phyloP scores from a whole-genome alignment of 169 alveolate genomes.

The Perkinsus olseni region DNA sequence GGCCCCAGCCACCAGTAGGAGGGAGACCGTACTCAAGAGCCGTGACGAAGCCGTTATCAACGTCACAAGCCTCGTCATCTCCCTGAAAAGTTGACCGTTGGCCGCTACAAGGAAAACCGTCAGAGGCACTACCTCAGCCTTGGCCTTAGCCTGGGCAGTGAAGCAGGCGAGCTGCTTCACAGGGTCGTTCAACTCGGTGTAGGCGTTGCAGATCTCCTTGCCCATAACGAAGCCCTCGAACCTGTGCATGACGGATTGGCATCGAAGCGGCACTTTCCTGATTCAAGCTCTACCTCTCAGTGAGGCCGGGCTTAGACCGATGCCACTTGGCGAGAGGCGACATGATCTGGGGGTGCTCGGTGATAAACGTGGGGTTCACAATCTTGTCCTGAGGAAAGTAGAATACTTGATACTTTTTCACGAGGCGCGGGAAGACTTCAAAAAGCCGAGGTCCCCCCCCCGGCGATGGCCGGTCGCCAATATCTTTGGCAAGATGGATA shows the following conservation, averaged over 20 bases:
- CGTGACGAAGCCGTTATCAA: constrained; percentile 64
- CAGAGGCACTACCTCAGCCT: constrained; percentile 17
- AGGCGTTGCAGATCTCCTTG: constrained; percentile 95
- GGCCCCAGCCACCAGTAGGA: constrained; percentile 99
- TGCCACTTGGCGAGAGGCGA: constrained; percentile 97
- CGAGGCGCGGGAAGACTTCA: too few relatives aligned
- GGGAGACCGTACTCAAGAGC: constrained; percentile 96
- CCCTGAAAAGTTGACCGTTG: constrained; percentile 42
- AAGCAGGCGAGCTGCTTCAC: constrained; percentile 83
- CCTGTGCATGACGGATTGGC: background rate
- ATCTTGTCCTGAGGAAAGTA: constrained; percentile 85
- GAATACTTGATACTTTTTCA: constrained; percentile 42
- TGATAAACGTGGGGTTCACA: constrained; percentile 81
- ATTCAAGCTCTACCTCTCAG: constrained; percentile 63
- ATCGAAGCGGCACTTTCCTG: constrained; percentile 14
- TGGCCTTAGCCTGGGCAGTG: constrained; percentile 75
- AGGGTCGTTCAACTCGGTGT: constrained; percentile 99
- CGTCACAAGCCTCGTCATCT: constrained; percentile 49
- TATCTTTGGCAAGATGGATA: constrained; percentile 10
- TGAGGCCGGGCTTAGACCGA: constrained; percentile 73
- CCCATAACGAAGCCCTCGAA: constrained; percentile 94
- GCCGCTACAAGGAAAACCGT: background rate
- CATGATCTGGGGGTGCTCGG: constrained; percentile 98
- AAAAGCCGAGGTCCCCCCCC: too few relatives aligned
- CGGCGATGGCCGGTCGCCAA: too few relatives aligned